Conservation (phyloP, 495 filamentous ascomycete species). For the Delitschia confertaspora region DNA sequence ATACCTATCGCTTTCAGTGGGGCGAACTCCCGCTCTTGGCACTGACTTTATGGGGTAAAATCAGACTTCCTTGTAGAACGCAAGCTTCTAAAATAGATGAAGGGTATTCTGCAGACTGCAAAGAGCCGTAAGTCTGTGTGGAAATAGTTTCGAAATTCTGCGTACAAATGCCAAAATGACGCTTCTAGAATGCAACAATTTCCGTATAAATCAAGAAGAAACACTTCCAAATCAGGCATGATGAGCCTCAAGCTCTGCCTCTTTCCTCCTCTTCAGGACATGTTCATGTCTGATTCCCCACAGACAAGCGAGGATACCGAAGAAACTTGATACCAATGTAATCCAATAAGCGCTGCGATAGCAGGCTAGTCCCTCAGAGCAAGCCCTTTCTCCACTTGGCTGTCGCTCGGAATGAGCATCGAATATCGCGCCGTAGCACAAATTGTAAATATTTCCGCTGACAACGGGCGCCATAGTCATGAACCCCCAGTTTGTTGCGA, state of each 20-base stretch:
- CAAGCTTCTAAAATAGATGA: too few relatives aligned
- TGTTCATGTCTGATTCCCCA: constrained; percentile 69
- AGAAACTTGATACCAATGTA: constrained; percentile 64
- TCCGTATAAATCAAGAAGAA: too few relatives aligned
- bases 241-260: constrained; percentile 15
- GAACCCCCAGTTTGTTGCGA: constrained; percentile 66
- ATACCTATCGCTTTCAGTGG: too few relatives aligned
- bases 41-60: too few relatives aligned
- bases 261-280: constrained; percentile 23
- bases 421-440: constrained; percentile 74
- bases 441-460: constrained; percentile 82
- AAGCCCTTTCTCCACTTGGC: constrained; percentile 60
- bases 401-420: constrained; percentile 67
- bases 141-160: too few relatives aligned
- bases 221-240: too few relatives aligned
- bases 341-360: constrained; percentile 74
- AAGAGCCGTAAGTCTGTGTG: too few relatives aligned
- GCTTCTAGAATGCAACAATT: too few relatives aligned
- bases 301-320: constrained; percentile 60
- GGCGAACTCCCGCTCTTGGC: too few relatives aligned
- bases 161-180: too few relatives aligned
- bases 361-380: constrained; percentile 69
- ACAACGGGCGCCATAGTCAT: constrained; percentile 85
- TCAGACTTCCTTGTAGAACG: too few relatives aligned
- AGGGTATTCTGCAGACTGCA: too few relatives aligned